Conservation (phyloP, 1,284 basidiomycete genomes). For the Rhodotorula sp. region DNA sequence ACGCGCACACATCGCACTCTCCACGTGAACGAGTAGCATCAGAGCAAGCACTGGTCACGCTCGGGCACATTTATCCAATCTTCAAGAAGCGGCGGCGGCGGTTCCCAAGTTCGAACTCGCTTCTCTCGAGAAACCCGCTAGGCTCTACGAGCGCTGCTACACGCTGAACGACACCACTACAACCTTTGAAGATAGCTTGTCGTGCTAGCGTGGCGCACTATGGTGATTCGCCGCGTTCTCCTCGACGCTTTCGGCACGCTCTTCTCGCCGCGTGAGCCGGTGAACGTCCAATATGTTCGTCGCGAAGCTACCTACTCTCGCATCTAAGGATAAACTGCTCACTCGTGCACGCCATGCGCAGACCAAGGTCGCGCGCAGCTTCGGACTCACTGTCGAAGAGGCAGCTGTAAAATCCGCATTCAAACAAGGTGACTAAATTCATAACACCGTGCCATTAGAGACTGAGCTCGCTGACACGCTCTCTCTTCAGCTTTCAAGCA, state of each 20-base stretch:
- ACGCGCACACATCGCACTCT: too few species aligned
- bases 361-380: constrained; percentile 17
- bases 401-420: constrained; percentile 29
- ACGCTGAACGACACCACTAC: not conserved
- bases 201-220: not conserved
- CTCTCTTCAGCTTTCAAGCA: constrained; percentile 34
- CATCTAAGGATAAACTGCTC: not conserved
- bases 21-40: too few species aligned
- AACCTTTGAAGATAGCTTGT: not conserved
- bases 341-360: not conserved
- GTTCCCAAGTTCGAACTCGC: too few species aligned
- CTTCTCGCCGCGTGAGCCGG: constrained; percentile 37
- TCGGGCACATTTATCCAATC: too few species aligned
- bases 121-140: too few species aligned
- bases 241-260: constrained; percentile 42
- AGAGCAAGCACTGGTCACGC: too few species aligned
- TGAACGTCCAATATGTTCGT: constrained; percentile 39
- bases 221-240: constrained; percentile 24
- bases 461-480: rapidly evolving
- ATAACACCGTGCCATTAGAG: not conserved
- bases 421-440: constrained; percentile 21
- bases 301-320: not conserved
- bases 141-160: too few species aligned
- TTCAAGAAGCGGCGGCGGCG: too few species aligned
- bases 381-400: constrained; percentile 30